phyloP scores from a whole-genome alignment of 306 rosid species.

The Arachis stenosperma region DNA sequence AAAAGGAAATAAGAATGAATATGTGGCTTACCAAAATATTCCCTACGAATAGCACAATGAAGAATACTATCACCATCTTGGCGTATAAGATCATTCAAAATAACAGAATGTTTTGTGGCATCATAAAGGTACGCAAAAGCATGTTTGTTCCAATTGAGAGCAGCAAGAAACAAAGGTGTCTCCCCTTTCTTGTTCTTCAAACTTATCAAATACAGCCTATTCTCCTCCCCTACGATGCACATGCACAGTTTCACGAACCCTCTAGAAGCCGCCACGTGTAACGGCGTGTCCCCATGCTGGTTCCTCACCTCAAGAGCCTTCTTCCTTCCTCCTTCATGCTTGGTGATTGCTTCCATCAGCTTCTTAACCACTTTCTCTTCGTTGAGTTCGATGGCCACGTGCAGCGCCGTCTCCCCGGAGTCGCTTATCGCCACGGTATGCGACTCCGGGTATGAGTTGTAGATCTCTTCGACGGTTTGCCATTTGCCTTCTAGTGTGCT shows the following conservation, averaged over 20 bases:
- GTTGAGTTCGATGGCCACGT: constrained; percentile 21
- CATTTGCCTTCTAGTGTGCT: constrained; percentile 23
- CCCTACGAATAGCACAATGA: not conserved
- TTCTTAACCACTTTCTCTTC: not conserved
- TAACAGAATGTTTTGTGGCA: not conserved
- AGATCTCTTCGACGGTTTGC: not conserved
- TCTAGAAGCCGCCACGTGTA: constrained; percentile 53
- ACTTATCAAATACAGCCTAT: constrained; percentile 23
- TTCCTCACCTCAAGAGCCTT: constrained; percentile 11
- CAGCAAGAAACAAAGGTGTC: constrained; percentile 54
- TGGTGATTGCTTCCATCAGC: constrained; percentile 15
- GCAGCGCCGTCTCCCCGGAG: constrained; percentile 11
- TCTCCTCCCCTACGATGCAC: not conserved
- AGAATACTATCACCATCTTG: not conserved
- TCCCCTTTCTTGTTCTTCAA: constrained; percentile 15
- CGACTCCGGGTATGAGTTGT: not conserved
- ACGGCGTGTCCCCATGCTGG: constrained; percentile 47
- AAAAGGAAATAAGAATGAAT: too few species aligned
- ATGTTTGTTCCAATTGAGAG: constrained; percentile 15
- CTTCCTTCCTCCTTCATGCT: not conserved
- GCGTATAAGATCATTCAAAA: not conserved
- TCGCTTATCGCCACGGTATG: not conserved
- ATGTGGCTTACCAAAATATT: not conserved
- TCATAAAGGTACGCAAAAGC: constrained; percentile 11
- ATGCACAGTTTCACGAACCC: constrained; percentile 44